A percentile compares a stretch with the other conserved stretches of the same genome.
Conservation (phyloP, 2,329 filamentous ascomycete genomes). For the Diplocarpon mali region DNA sequence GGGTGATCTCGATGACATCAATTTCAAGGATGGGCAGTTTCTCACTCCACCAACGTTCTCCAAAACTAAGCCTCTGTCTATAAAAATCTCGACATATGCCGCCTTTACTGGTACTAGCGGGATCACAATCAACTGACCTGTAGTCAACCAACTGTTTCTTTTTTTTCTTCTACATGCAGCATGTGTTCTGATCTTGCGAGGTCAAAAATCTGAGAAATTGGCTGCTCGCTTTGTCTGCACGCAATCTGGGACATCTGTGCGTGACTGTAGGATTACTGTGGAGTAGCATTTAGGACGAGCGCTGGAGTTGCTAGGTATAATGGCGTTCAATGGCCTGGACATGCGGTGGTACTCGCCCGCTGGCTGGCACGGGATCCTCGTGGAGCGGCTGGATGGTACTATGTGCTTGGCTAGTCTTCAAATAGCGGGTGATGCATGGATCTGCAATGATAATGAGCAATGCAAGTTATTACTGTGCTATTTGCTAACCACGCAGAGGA, state of each 20-base stretch:
- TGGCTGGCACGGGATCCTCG: not conserved
- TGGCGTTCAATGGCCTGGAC: conserved; percentile 4
- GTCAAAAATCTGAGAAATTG: not conserved
- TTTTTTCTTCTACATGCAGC: not conserved
- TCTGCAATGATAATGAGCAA: not conserved
- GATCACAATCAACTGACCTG: conserved; percentile 19
- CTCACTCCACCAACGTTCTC: conserved; percentile 17
- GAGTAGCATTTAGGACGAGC: conserved; percentile 1
- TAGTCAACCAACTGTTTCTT: not conserved
- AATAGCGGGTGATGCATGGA: not conserved
- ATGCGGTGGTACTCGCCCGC: not conserved
- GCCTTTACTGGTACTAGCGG: conserved; percentile 15
- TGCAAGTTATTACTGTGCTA: not conserved
- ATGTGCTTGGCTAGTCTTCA: not conserved
- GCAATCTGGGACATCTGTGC: too few species aligned
- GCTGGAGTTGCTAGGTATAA: conserved; percentile 7
- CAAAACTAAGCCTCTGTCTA: conserved; percentile 21
- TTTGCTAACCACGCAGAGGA: not conserved
- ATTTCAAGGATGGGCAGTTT: conserved; percentile 46
- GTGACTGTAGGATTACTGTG: not conserved
- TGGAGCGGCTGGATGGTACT: conserved; percentile 1
- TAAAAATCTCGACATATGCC: conserved; percentile 24
- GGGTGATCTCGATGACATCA: conserved; percentile 51
- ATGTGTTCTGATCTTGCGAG: not conserved
- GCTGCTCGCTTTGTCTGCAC: too few species aligned